These are phyloP conservation scores for Biscogniauxia marginata DNA, from an alignment of 2,329 filamentous ascomycete genomes.

Conservation along the genomic window DNA sequence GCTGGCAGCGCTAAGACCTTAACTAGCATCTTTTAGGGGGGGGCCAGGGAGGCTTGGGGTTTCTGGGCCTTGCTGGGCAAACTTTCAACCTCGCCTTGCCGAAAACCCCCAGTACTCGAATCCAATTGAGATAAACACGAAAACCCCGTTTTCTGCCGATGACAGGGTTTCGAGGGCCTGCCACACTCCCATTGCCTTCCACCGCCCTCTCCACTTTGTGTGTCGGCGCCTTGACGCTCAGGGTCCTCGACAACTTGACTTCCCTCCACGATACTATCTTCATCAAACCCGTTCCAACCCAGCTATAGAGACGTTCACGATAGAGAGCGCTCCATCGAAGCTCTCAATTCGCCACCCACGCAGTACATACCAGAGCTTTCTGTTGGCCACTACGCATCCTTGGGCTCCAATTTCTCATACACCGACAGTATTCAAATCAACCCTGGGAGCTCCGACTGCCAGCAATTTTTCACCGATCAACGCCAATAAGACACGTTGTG, in stretches of 20 bases:
- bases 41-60: too few relatives aligned
- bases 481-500: constrained; percentile 3
- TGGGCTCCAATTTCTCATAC: neutral
- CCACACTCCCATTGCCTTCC: neutral
- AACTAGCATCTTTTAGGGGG: too few relatives aligned
- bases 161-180: constrained; percentile 1
- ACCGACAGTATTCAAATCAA: constrained; percentile 2
- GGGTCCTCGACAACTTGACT: constrained; percentile 10
- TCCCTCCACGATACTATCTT: constrained; percentile 7
- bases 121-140: neutral
- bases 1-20: constrained; percentile 10
- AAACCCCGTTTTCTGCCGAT: constrained; percentile 17
- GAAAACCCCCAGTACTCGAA: neutral
- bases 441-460: constrained; percentile 7
- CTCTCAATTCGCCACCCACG: neutral
- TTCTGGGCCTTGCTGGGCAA: too few relatives aligned
- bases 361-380: neutral
- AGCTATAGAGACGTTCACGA: neutral
- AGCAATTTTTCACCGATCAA: constrained; percentile 22
- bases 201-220: constrained; percentile 1
- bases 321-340: neutral
- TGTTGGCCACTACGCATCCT: neutral
- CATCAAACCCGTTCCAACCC: constrained; percentile 10
- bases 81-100: neutral
- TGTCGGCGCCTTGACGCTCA: constrained; percentile 6